Evolutionary conservation across 1,139 yeast species (phyloP), one percentile per base, ranked within the genome.

Genomic region (Debaryomycetaceae sp.): DNA sequence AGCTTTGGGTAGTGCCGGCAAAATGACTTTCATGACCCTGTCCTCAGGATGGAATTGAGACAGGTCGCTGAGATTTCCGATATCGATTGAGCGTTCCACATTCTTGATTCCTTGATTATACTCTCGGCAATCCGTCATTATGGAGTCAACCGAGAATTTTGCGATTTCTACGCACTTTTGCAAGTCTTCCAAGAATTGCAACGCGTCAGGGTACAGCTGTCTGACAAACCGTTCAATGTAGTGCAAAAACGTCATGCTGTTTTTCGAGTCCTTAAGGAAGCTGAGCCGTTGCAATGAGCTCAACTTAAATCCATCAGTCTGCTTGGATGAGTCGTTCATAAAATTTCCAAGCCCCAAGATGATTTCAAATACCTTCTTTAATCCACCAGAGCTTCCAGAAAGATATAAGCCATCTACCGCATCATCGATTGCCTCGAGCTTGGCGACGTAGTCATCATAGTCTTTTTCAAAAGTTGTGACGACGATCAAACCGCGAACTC

Each of bases 311-410:
- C 93, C 93, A 39, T 70, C 76, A 0, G 92, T 90, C 49, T 80
- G 87, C 40, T 80, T 80, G 2, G 83, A 67, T 5, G 76, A 62
- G 44, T 80, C 87, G 46, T 81, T 81, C 92, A 81, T 80, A 45
- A 73, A 81, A 45, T 81, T 81, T 55, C 93, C 93, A 29, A 81
- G 85, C 2, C 87, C 76, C 41, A 80, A 66, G 43, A 81, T 81
- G 31, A 81, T 76, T 41, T 79, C 83, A 51, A 81, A 78, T 3
- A 80, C 77, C 37, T 68, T 66, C 41, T 74, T 68, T 45, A 80
- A 61, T 34, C 76, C 67, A 28, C 63, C 58, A 0, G 87, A 77
- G 25, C 59, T 60, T n/a, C n/a, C n/a, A n/a, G n/a, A n/a, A n/a
- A n/a, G n/a, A 36, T 68, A 73, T 28, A 80, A 62, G 16, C 73